A percentile compares a stretch with the other conserved stretches of the same genome.
phyloP scores from a whole-genome alignment of 129 eudicot genomes.

The Cynara cardunculus region DNA sequence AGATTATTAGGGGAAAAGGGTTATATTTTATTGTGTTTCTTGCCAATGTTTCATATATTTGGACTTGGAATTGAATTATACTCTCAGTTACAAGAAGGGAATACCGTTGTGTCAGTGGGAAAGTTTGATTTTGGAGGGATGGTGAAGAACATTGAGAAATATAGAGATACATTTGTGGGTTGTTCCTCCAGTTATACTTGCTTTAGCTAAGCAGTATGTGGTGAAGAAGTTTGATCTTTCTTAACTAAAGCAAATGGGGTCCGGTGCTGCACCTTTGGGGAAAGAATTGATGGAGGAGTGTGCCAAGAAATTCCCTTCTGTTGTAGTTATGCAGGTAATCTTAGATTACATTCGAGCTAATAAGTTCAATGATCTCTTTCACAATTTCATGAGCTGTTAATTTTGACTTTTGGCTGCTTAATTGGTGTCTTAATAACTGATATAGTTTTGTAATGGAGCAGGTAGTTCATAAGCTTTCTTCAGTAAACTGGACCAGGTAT shows the following conservation, averaged over 20 bases:
- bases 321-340: constrained; percentile 56
- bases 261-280: constrained; percentile 97
- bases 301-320: constrained; percentile 65
- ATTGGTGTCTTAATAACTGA: background rate
- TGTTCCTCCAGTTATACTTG: constrained; percentile 86
- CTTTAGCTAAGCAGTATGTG: constrained; percentile 56
- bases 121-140: constrained; percentile 67
- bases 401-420: background rate
- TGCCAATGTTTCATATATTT: constrained; percentile 93
- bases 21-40: constrained; percentile 49
- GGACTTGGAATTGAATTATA: constrained; percentile 50
- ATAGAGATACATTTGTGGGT: constrained; percentile 54
- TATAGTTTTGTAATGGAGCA: too few species aligned
- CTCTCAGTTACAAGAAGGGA: constrained; percentile 68
- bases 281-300: constrained; percentile 83
- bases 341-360: background rate
- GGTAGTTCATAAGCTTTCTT: too few species aligned
- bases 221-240: constrained; percentile 62
- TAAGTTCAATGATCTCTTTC: background rate
- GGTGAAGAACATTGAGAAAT: constrained; percentile 56
- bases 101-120: constrained; percentile 54
- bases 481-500: too few species aligned
- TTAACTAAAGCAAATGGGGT: constrained; percentile 76
- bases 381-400: background rate
- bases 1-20: constrained; percentile 39